These are phyloP conservation scores for Kazachstania sp. DNA, from an alignment of 1,139 yeast species.

Conservation along the genomic window DNA sequence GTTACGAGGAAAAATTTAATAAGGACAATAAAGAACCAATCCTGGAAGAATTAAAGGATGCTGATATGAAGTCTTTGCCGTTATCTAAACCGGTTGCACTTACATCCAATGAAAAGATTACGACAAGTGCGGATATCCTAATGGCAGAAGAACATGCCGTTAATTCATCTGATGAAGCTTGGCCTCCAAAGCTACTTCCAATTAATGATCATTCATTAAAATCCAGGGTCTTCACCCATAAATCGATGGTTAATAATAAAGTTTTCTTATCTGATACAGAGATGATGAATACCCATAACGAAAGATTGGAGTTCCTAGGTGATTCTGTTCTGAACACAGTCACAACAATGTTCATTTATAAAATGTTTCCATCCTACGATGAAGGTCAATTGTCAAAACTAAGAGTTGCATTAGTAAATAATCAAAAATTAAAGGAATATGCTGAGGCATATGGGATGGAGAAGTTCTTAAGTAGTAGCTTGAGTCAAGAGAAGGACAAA, in stretches of 20 bases:
- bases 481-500: conserved; percentile 15
- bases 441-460: conserved; percentile 65
- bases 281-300: conserved; percentile 62
- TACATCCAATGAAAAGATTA: conserved; percentile 7
- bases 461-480: conserved; percentile 42
- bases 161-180: conserved; percentile 7
- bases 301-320: conserved; percentile 86
- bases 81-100: conserved; percentile 5
- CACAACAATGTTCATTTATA: conserved; percentile 60
- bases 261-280: conserved; percentile 50
- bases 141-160: conserved; percentile 4
- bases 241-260: conserved; percentile 58
- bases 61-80: conserved; percentile 16
- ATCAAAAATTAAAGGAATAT: conserved; percentile 64
- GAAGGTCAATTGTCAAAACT: conserved; percentile 78
- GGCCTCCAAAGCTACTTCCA: conserved; percentile 63
- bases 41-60: conserved; percentile 13
- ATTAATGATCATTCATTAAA: conserved; percentile 52
- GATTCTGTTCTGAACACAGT: conserved; percentile 76
- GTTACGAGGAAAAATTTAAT: conserved; percentile 29
- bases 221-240: conserved; percentile 74
- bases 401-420: conserved; percentile 66
- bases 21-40: conserved; percentile 21
- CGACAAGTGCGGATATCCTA: conserved; percentile 17
- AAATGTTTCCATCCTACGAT: conserved; percentile 55